Conservation (phyloP, 495 filamentous ascomycete genomes). For the Lophiotrema nucula region DNA sequence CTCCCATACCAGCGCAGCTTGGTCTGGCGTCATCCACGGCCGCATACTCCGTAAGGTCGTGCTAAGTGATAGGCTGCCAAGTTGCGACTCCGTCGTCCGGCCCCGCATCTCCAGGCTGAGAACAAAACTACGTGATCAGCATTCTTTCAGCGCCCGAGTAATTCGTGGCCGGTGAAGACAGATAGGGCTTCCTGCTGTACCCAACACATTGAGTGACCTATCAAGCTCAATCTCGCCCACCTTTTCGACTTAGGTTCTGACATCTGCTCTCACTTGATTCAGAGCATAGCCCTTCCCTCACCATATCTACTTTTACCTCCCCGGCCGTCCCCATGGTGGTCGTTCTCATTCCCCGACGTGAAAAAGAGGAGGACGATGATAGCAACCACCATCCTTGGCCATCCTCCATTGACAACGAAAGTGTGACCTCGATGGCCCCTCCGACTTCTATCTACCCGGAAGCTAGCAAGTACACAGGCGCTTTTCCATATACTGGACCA, state of each 20-base stretch:
- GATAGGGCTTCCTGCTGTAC: constrained; percentile 3
- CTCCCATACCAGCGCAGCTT: not conserved
- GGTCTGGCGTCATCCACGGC: not conserved
- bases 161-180: constrained; percentile 2
- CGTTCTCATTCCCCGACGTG: not conserved
- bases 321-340: not conserved
- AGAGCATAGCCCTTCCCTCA: not conserved
- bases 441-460: too few relatives aligned
- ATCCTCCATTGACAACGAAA: too few relatives aligned
- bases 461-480: too few relatives aligned
- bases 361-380: not conserved
- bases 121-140: constrained; percentile 18
- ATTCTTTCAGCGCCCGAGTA: not conserved
- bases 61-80: constrained; percentile 6
- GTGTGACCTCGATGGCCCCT: too few relatives aligned
- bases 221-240: not conserved
- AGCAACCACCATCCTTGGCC: too few relatives aligned
- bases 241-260: constrained; percentile 2
- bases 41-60: not conserved
- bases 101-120: constrained; percentile 1
- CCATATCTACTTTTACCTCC: constrained; percentile 3
- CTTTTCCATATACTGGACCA: too few relatives aligned
- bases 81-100: constrained; percentile 12
- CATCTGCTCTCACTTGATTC: not conserved
- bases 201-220: not conserved